phyloP scores from a whole-genome alignment of 768 basidiomycete species.

The Macrolepiota fuliginosa region DNA sequence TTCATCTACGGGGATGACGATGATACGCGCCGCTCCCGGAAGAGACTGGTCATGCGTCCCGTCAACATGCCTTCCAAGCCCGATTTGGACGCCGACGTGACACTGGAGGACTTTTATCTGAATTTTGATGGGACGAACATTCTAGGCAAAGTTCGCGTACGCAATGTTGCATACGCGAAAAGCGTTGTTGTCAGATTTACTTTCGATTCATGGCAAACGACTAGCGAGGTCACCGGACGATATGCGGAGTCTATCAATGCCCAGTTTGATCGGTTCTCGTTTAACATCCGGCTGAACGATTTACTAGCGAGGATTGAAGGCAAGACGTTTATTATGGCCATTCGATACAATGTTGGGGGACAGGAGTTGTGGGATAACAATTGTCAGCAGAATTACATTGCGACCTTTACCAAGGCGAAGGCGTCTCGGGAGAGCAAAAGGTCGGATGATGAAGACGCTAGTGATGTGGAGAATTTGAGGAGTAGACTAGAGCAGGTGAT shows the following conservation, averaged over 20 bases:
- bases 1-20: slow-evolving; percentile 59
- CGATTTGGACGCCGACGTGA: slow-evolving; percentile 41
- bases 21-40: slow-evolving; percentile 27
- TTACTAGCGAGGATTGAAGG: slow-evolving; percentile 74
- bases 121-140: slow-evolving; percentile 52
- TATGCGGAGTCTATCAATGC: slow-evolving; percentile 51
- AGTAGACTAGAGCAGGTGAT: slow-evolving; percentile 68
- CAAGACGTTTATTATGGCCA: slow-evolving; percentile 76
- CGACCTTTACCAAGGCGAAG: slow-evolving; percentile 53
- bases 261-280: slow-evolving; percentile 71
- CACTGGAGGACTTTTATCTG: slow-evolving; percentile 55
- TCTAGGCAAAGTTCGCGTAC: slow-evolving; percentile 72
- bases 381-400: slow-evolving; percentile 69
- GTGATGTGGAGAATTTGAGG: slow-evolving; percentile 57
- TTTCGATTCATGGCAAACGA: slow-evolving; percentile 94
- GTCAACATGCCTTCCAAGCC: slow-evolving; percentile 61
- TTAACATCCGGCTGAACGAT: slow-evolving; percentile 76
- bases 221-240: slow-evolving; percentile 84
- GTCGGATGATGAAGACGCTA: slow-evolving; percentile 34
- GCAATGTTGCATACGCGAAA: slow-evolving; percentile 87
- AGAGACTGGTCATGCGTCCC: slow-evolving; percentile 55
- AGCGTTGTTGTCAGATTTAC: slow-evolving; percentile 89
- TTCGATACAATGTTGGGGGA: slow-evolving; percentile 69
- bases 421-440: slow-evolving; percentile 23
- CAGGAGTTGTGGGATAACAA: slow-evolving; percentile 95